A percentile compares a stretch with the other conserved stretches of the same genome.
Conservation (phyloP, 495 filamentous ascomycete genomes). For the Lasiosphaeris hirsuta region DNA sequence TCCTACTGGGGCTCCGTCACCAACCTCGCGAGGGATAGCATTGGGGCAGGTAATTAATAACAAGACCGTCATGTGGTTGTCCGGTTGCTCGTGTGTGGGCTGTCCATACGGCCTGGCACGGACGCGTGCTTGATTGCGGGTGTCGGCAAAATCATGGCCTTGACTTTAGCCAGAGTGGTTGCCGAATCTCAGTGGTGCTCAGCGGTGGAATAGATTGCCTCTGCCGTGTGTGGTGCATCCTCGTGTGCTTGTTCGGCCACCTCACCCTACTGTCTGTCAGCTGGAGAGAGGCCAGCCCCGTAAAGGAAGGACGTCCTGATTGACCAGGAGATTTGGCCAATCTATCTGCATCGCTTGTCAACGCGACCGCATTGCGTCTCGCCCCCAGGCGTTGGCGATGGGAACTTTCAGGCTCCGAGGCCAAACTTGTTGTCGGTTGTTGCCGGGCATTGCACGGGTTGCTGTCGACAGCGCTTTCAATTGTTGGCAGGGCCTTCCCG, state of each 20-base stretch:
- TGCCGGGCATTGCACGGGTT: too few relatives aligned
- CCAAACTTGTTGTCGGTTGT: too few relatives aligned
- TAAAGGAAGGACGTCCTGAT: constrained; percentile 7
- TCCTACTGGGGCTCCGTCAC: not conserved
- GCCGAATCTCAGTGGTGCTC: constrained; percentile 20
- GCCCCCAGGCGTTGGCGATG: too few relatives aligned
- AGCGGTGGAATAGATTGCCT: constrained; percentile 28
- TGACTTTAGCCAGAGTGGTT: constrained; percentile 37
- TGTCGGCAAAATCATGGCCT: constrained; percentile 30
- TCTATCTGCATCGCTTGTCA: constrained; percentile 18
- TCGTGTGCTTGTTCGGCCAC: constrained; percentile 18
- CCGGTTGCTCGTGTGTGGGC: constrained; percentile 10
- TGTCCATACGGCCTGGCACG: constrained; percentile 14
- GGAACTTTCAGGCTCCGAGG: too few relatives aligned
- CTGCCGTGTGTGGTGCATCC: constrained; percentile 31
- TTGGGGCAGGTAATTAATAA: constrained; percentile 12
- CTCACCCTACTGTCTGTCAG: constrained; percentile 1
- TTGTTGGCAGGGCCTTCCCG: too few relatives aligned
- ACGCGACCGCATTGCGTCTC: too few relatives aligned
- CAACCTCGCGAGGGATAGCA: constrained; percentile 3
- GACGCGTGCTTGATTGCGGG: constrained; percentile 21
- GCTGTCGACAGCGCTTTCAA: too few relatives aligned
- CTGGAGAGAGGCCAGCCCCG: constrained; percentile 10
- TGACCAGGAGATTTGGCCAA: constrained; percentile 24
- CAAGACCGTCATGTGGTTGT: constrained; percentile 25